Evolutionary conservation across 2,329 filamentous ascomycete species (phyloP).

Genomic region (Colletotrichum tropicale): DNA sequence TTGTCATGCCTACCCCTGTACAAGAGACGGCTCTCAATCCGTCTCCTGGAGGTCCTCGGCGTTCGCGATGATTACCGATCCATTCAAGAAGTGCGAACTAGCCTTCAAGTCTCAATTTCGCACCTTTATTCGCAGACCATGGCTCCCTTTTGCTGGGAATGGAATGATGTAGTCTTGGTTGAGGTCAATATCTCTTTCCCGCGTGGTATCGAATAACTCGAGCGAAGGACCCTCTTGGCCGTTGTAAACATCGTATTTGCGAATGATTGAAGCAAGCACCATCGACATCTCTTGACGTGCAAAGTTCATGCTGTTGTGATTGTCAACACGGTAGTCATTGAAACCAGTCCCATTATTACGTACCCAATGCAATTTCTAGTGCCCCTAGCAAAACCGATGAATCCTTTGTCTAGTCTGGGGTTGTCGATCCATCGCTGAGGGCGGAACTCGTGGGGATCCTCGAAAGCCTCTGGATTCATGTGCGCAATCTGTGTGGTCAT

Average conservation of each 20-base stretch:
- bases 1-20: accelerated
- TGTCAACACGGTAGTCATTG: background rate
- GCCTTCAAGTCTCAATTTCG: background rate
- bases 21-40: background rate
- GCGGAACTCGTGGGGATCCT: slow-evolving; percentile 23
- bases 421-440: slow-evolving; percentile 28
- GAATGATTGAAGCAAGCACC: background rate
- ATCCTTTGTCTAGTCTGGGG: background rate
- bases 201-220: background rate
- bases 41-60: background rate
- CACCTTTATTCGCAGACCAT: background rate
- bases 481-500: slow-evolving; percentile 24
- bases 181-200: background rate
- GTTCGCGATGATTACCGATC: background rate
- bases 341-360: background rate
- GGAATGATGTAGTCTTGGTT: background rate
- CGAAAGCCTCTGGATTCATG: slow-evolving; percentile 24
- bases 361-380: background rate
- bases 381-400: background rate
- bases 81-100: background rate
- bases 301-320: background rate
- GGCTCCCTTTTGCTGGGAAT: background rate
- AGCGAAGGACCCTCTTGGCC: background rate
- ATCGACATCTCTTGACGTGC: background rate
- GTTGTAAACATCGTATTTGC: background rate